Evolutionary conservation across 768 basidiomycete genomes (phyloP).

Genomic region (Russula brevipes): DNA sequence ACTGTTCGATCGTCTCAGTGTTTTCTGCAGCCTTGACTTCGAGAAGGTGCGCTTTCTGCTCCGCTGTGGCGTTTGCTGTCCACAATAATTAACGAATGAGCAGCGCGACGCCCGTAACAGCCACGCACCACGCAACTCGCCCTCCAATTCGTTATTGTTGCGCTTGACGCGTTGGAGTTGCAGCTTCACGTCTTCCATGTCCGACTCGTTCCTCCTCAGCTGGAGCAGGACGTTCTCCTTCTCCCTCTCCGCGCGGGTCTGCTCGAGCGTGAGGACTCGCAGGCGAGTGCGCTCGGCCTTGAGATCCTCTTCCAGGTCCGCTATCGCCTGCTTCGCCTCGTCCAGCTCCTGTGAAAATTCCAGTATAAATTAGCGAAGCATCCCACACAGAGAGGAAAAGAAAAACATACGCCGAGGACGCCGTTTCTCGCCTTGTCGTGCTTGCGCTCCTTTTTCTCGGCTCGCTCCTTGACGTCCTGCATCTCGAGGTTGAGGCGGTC

Average conservation of each 20-base stretch:
- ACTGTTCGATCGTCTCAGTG: slow-evolving; percentile 59
- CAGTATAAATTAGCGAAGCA: slow-evolving; percentile 1
- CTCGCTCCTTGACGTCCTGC: slow-evolving; percentile 53
- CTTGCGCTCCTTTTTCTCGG: slow-evolving; percentile 48
- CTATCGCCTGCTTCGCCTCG: slow-evolving; percentile 56
- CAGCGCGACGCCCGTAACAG: background rate
- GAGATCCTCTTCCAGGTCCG: slow-evolving; percentile 67
- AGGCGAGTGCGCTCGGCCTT: slow-evolving; percentile 64
- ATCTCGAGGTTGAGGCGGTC: slow-evolving; percentile 61
- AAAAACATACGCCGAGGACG: slow-evolving; percentile 48
- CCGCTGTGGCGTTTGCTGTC: slow-evolving; percentile 57
- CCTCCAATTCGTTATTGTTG: slow-evolving; percentile 68
- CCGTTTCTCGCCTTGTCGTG: slow-evolving; percentile 46
- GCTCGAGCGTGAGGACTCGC: slow-evolving; percentile 57
- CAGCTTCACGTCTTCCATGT: slow-evolving; percentile 70
- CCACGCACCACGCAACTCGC: slow-evolving; percentile 60
- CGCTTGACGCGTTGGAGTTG: slow-evolving; percentile 66
- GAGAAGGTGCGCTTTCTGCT: slow-evolving; percentile 67
- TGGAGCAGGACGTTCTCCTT: slow-evolving; percentile 59
- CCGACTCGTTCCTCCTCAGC: slow-evolving; percentile 66
- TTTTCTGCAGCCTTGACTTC: slow-evolving; percentile 68
- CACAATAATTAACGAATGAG: background rate
- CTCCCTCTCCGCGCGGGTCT: slow-evolving; percentile 56
- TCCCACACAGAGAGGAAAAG: background rate
- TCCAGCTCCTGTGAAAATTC: slow-evolving; percentile 55